Conservation (phyloP, 2,329 filamentous ascomycete genomes). For the Gnomoniopsis smithogilvyi region DNA sequence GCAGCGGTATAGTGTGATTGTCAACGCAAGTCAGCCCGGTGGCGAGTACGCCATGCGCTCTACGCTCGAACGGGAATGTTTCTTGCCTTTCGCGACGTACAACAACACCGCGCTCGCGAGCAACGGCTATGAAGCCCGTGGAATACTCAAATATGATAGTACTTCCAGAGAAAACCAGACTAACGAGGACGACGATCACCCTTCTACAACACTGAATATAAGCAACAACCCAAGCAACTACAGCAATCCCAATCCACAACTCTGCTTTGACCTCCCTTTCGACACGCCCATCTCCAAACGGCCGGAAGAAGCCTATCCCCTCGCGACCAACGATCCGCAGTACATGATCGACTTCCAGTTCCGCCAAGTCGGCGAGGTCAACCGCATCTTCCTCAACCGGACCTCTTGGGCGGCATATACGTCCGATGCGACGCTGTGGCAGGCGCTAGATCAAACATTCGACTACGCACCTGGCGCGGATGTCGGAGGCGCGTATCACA, state of each 20-base stretch:
- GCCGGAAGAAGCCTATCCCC: conserved; percentile 25
- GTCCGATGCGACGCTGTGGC: conserved; percentile 32
- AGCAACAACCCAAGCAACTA: not conserved
- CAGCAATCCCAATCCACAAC: conserved; percentile 4
- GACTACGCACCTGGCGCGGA: not conserved
- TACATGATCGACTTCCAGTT: conserved; percentile 34
- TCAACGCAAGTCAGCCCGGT: conserved; percentile 29
- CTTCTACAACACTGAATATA: not conserved
- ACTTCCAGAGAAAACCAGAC: not conserved
- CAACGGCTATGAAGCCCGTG: conserved; percentile 26
- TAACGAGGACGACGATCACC: not conserved
- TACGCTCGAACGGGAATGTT: conserved; percentile 30
- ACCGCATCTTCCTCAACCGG: conserved; percentile 35
- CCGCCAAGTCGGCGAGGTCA: conserved; percentile 32
- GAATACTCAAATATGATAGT: conserved; percentile 29
- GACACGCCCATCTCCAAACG: conserved; percentile 30
- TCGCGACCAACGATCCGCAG: conserved; percentile 26
- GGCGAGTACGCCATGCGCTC: conserved; percentile 36
- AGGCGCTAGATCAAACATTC: conserved; percentile 29
- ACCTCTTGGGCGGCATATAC: conserved; percentile 30
- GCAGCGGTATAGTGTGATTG: conserved; percentile 35
- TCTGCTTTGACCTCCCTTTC: conserved; percentile 34
- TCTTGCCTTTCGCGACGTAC: conserved; percentile 32
- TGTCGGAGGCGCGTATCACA: conserved; percentile 29
- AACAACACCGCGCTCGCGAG: conserved; percentile 26